phyloP scores from a whole-genome alignment of 2,329 filamentous ascomycete species.

The Aspergillus fructus region DNA sequence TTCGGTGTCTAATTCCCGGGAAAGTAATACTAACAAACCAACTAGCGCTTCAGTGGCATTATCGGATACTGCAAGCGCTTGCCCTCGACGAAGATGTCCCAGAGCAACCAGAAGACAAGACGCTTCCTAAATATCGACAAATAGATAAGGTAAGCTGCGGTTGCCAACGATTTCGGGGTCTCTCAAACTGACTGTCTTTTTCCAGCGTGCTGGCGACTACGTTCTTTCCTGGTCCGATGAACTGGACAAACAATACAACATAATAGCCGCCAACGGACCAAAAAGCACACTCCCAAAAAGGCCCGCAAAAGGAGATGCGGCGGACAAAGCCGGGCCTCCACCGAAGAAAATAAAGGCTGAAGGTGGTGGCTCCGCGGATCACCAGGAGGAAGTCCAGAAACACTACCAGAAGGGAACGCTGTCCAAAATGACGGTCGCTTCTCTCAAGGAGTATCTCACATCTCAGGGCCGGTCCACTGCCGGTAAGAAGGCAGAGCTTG shows the following conservation, averaged over 20 bases:
- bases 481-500: slow-evolving; percentile 52
- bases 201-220: slow-evolving; percentile 69
- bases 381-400: slow-evolving; percentile 41
- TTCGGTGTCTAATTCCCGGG: neutral
- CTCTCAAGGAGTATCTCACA: slow-evolving; percentile 49
- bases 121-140: slow-evolving; percentile 77
- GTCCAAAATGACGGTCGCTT: slow-evolving; percentile 48
- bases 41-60: slow-evolving; percentile 86
- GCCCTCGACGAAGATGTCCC: slow-evolving; percentile 91
- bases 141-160: slow-evolving; percentile 67
- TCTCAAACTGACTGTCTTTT: neutral
- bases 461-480: slow-evolving; percentile 41
- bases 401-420: slow-evolving; percentile 45
- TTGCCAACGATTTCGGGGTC: neutral
- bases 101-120: slow-evolving; percentile 71
- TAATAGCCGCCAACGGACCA: slow-evolving; percentile 41
- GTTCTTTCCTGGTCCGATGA: slow-evolving; percentile 73
- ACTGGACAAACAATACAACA: slow-evolving; percentile 60
- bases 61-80: slow-evolving; percentile 85
- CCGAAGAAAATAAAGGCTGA: slow-evolving; percentile 50
- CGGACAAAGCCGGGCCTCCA: slow-evolving; percentile 29
- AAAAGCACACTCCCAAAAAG: slow-evolving; percentile 52
- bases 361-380: slow-evolving; percentile 15
- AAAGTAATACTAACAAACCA: neutral
- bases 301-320: slow-evolving; percentile 26